phyloP scores from a whole-genome alignment of 225 moss, liverwort and hornwort genomes.

The Sphagnum tenellum region DNA sequence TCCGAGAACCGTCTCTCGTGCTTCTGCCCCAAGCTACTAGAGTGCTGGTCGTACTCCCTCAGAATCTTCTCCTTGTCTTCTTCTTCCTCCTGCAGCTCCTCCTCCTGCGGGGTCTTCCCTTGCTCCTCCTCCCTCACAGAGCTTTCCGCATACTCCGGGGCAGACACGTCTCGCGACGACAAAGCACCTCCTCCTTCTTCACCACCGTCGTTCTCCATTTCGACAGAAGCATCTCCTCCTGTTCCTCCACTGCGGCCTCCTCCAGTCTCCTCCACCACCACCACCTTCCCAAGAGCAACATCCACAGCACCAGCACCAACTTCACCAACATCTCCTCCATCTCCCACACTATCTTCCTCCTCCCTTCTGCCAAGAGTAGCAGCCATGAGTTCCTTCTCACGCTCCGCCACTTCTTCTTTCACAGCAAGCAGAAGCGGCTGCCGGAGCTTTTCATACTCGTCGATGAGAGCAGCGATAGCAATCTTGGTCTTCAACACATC shows the following conservation, averaged over 20 bases:
- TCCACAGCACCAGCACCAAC: slow-evolving; percentile 11
- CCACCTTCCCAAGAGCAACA: slow-evolving; percentile 13
- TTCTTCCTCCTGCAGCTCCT: neutral
- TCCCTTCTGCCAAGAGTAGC: slow-evolving; percentile 55
- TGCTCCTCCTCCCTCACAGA: slow-evolving; percentile 20
- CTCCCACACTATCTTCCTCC: slow-evolving; percentile 45
- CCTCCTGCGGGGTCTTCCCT: slow-evolving; percentile 10
- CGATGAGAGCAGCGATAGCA: slow-evolving; percentile 74
- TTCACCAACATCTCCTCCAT: slow-evolving; percentile 4
- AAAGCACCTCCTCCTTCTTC: slow-evolving; percentile 18
- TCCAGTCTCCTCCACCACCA: slow-evolving; percentile 1
- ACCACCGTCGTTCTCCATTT: slow-evolving; percentile 20
- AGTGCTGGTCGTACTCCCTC: slow-evolving; percentile 18
- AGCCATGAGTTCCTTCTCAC: slow-evolving; percentile 79
- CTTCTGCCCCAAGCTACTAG: slow-evolving; percentile 6
- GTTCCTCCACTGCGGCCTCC: neutral
- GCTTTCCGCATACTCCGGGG: slow-evolving; percentile 17
- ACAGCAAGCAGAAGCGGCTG: slow-evolving; percentile 72
- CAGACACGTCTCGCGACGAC: slow-evolving; percentile 24
- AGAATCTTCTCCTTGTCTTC: slow-evolving; percentile 18
- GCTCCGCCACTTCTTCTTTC: slow-evolving; percentile 69
- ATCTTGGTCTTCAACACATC: slow-evolving; percentile 78
- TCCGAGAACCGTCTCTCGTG: slow-evolving; percentile 24
- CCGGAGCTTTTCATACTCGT: slow-evolving; percentile 86
- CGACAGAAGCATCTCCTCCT: slow-evolving; percentile 17